Evolutionary conservation across 768 basidiomycete genomes (phyloP).

Genomic region (Pisolithus sp.): DNA sequence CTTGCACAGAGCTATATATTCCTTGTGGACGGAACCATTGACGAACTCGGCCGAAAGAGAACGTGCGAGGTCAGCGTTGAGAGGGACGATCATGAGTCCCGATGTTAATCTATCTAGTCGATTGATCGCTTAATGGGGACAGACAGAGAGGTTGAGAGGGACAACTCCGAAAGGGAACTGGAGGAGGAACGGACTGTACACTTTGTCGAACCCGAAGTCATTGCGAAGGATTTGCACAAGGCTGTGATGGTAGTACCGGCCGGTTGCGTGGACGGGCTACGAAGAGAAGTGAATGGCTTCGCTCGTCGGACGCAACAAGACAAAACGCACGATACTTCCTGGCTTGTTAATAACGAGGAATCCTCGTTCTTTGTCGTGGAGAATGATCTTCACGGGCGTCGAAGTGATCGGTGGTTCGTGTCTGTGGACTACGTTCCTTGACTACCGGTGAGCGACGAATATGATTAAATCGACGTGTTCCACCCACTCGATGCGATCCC

Average conservation of each 20-base stretch:
- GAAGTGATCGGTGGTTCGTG: slow-evolving; percentile 95
- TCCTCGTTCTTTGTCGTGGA: slow-evolving; percentile 69
- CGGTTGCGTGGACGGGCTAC: slow-evolving; percentile 89
- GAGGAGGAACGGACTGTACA: slow-evolving; percentile 59
- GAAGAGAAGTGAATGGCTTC: slow-evolving; percentile 7
- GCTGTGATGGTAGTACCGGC: slow-evolving; percentile 84
- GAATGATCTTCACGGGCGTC: slow-evolving; percentile 71
- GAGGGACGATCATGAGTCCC: slow-evolving; percentile 89
- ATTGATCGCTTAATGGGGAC: slow-evolving; percentile 66
- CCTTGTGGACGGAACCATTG: slow-evolving; percentile 77
- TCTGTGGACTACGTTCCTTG: slow-evolving; percentile 87
- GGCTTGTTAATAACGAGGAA: slow-evolving; percentile 96
- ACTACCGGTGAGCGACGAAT: not conserved
- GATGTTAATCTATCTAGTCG: slow-evolving; percentile 91
- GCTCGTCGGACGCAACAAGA: slow-evolving; percentile 2
- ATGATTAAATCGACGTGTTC: not conserved
- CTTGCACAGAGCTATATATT: slow-evolving; percentile 83
- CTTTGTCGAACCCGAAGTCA: slow-evolving; percentile 77
- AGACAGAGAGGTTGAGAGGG: not conserved
- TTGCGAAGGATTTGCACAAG: slow-evolving; percentile 78
- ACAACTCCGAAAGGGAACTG: not conserved
- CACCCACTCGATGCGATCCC: slow-evolving; percentile 83
- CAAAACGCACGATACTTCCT: slow-evolving; percentile 80
- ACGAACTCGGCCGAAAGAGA: slow-evolving; percentile 76
- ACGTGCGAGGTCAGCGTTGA: slow-evolving; percentile 62